These are phyloP conservation scores for Phytophthora parvispora DNA, from an alignment of 352 stramenopile genomes.

Conservation along the genomic window DNA sequence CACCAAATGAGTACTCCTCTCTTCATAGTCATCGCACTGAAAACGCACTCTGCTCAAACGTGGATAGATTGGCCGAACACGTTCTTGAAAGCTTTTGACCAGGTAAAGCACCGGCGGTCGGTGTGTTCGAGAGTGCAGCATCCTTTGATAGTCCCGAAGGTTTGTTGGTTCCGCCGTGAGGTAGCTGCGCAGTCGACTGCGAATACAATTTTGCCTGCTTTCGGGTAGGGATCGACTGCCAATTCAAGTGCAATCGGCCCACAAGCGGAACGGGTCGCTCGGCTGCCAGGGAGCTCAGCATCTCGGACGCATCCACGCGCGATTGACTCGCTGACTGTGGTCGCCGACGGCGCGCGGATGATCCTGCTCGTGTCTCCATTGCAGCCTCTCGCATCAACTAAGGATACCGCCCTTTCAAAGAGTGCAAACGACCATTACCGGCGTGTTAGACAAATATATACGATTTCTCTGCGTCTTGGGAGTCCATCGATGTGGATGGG, in stretches of 20 bases:
- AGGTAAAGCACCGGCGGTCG: not conserved
- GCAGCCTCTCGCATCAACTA: slow-evolving; percentile 20
- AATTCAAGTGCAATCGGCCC: slow-evolving; percentile 24
- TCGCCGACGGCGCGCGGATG: not conserved
- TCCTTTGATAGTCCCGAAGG: not conserved
- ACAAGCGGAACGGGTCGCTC: slow-evolving; percentile 2
- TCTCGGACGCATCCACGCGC: not conserved
- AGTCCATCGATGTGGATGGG: slow-evolving; percentile 44
- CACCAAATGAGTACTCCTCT: not conserved
- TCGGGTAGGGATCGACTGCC: slow-evolving; percentile 19
- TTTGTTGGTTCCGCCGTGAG: not conserved
- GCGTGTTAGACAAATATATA: slow-evolving; percentile 65
- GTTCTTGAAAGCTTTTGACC: not conserved
- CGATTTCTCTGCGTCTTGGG: slow-evolving; percentile 55
- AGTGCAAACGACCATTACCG: slow-evolving; percentile 11
- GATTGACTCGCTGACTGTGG: slow-evolving; percentile 5
- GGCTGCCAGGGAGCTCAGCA: not conserved
- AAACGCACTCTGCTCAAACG: slow-evolving; percentile 35
- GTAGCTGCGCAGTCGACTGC: not conserved
- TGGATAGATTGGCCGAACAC: not conserved
- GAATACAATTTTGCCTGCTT: slow-evolving; percentile 28
- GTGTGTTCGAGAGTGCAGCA: slow-evolving; percentile 1
- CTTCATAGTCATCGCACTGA: not conserved
- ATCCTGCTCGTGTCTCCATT: slow-evolving; percentile 17
- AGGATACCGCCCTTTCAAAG: slow-evolving; percentile 39